Evolutionary conservation across 2,329 filamentous ascomycete genomes (phyloP).

Genomic region (Cladophialophora carrionii): DNA sequence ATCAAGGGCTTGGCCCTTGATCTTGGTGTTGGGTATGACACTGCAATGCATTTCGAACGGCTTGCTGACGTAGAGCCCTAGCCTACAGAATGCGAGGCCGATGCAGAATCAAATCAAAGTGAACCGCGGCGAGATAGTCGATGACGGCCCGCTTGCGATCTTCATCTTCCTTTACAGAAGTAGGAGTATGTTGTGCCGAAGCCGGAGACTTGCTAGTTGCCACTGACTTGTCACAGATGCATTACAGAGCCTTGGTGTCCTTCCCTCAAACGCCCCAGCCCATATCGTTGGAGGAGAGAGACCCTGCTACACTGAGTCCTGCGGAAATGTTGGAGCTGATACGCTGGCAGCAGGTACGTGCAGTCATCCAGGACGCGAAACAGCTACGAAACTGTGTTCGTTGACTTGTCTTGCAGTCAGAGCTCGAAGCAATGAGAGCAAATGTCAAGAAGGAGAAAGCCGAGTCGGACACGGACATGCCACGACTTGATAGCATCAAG

Average conservation of each 20-base stretch:
- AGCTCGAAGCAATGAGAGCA: not conserved
- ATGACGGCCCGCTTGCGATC: not conserved
- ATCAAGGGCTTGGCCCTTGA: not conserved
- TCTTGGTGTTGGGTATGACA: not conserved
- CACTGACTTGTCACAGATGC: not conserved
- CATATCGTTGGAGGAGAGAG: not conserved
- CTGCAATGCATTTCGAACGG: not conserved
- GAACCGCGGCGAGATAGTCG: not conserved
- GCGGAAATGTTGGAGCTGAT: not conserved
- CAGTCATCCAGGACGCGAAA: not conserved
- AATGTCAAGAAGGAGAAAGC: not conserved
- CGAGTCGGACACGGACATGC: not conserved
- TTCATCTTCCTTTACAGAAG: slow-evolving; percentile 3
- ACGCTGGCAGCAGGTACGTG: not conserved
- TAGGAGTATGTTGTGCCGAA: not conserved
- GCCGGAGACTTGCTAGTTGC: not conserved
- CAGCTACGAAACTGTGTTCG: not conserved
- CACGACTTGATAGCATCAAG: not conserved
- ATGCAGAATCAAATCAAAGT: not conserved
- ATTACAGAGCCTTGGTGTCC: slow-evolving; percentile 1
- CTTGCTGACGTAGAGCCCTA: not conserved
- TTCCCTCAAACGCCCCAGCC: not conserved
- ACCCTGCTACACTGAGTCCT: not conserved
- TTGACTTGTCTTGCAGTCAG: not conserved
- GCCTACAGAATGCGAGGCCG: not conserved